Evolutionary conservation across 1,139 yeast species (phyloP).

Genomic region (Candida tropicalis): DNA sequence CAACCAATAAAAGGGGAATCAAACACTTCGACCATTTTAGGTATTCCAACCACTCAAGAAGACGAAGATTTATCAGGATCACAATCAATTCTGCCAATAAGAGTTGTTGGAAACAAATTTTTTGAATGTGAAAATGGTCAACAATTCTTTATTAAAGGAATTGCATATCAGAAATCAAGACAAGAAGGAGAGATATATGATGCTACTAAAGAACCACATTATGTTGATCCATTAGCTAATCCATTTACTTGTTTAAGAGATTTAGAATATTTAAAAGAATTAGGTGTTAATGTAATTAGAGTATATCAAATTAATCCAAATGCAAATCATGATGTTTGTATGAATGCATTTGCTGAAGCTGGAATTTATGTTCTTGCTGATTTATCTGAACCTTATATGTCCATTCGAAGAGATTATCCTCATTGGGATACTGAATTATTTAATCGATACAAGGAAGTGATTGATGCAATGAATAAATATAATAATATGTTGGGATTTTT

Average conservation of each 20-base stretch:
- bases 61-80: conserved; percentile 1
- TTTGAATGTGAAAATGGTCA: conserved; percentile 39
- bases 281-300: conserved; percentile 56
- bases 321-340: conserved; percentile 55
- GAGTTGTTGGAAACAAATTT: conserved; percentile 49
- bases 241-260: conserved; percentile 52
- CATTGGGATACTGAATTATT: conserved; percentile 44
- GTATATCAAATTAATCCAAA: conserved; percentile 58
- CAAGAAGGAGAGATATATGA: conserved; percentile 31
- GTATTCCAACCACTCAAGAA: neutral
- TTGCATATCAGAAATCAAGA: conserved; percentile 57
- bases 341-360: conserved; percentile 52
- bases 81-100: conserved; percentile 11
- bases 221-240: conserved; percentile 57
- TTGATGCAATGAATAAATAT: conserved; percentile 52
- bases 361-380: conserved; percentile 61
- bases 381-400: conserved; percentile 53
- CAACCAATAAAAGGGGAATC: neutral
- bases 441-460: conserved; percentile 47
- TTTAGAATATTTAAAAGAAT: conserved; percentile 44
- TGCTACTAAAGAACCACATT: conserved; percentile 30
- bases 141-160: conserved; percentile 60
- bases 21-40: neutral
- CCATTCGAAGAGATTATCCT: conserved; percentile 53
- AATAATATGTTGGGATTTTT: conserved; percentile 57